Evolutionary conservation across 2,329 filamentous ascomycete species (phyloP).

Genomic region (Fusarium albidum): DNA sequence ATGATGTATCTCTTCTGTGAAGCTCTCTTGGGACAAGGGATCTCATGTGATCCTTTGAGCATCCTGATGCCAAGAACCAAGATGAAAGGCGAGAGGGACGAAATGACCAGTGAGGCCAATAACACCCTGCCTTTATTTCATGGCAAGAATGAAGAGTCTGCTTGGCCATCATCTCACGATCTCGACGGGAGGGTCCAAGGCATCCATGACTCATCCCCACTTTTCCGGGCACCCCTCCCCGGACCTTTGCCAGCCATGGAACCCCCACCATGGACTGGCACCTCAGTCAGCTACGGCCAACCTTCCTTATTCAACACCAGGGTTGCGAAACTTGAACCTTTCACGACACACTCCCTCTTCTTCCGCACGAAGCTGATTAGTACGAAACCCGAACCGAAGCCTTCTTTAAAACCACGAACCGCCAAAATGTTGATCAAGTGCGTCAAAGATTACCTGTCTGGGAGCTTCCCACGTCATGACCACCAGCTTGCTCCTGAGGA

Average conservation of each 20-base stretch:
- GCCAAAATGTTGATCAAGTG: conserved; percentile 61
- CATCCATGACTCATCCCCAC: conserved; percentile 13
- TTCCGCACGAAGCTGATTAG: background rate
- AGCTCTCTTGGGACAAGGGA: no score
- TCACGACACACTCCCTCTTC: conserved; percentile 2
- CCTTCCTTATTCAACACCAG: conserved; percentile 25
- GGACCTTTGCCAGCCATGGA: conserved; percentile 14
- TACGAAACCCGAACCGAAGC: background rate
- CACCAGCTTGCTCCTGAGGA: background rate
- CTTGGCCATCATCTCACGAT: no score
- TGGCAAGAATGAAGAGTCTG: no score
- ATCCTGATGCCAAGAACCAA: no score
- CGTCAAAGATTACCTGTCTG: conserved; percentile 21
- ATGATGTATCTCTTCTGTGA: background rate
- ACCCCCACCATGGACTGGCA: conserved; percentile 37
- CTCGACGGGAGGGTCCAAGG: conserved; percentile 2
- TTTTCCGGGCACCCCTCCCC: conserved; percentile 28
- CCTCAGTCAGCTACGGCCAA: conserved; percentile 25
- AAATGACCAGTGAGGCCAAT: no score
- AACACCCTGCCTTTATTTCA: no score
- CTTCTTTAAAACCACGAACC: conserved; percentile 6
- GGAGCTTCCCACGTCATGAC: conserved; percentile 10
- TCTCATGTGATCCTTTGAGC: no score
- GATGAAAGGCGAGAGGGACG: no score
- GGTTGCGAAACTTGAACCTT: conserved; percentile 31